Percentiles rank a stretch among this genome's conserved stretches.
phyloP scores from a whole-genome alignment of 768 basidiomycete species.

The Dacryopinax primogenitus region DNA sequence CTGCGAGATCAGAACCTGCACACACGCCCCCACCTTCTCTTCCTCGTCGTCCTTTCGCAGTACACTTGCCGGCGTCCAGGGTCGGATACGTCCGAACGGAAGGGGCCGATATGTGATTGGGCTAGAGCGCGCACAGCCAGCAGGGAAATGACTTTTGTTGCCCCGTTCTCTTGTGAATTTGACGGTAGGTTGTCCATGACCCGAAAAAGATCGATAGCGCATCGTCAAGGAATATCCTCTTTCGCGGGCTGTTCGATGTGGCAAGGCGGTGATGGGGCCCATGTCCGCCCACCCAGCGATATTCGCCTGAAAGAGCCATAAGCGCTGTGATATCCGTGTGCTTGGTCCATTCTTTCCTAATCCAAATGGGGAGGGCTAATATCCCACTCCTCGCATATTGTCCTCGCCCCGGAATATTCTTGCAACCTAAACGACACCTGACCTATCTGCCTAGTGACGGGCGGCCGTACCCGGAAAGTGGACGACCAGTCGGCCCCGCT shows the following conservation, averaged over 20 bases:
- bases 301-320: slow-evolving; percentile 1
- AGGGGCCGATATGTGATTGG: not conserved
- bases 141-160: too few species aligned
- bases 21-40: not conserved
- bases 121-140: not conserved
- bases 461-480: not conserved
- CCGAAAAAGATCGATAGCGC: slow-evolving; percentile 3
- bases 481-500: not conserved
- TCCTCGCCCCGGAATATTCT: not conserved
- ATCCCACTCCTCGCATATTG: not conserved
- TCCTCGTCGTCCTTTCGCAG: not conserved
- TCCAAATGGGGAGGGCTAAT: not conserved
- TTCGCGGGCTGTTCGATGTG: not conserved
- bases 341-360: not conserved
- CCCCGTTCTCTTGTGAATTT: too few species aligned
- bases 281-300: not conserved
- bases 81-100: not conserved
- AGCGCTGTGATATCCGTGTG: not conserved
- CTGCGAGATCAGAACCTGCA: not conserved
- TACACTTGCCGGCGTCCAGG: too few species aligned
- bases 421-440: not conserved
- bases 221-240: not conserved
- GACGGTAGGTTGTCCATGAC: too few species aligned
- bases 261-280: not conserved
- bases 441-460: not conserved